Evolutionary conservation across 2,329 filamentous ascomycete species (phyloP).

Genomic region (Penicillium sp.): DNA sequence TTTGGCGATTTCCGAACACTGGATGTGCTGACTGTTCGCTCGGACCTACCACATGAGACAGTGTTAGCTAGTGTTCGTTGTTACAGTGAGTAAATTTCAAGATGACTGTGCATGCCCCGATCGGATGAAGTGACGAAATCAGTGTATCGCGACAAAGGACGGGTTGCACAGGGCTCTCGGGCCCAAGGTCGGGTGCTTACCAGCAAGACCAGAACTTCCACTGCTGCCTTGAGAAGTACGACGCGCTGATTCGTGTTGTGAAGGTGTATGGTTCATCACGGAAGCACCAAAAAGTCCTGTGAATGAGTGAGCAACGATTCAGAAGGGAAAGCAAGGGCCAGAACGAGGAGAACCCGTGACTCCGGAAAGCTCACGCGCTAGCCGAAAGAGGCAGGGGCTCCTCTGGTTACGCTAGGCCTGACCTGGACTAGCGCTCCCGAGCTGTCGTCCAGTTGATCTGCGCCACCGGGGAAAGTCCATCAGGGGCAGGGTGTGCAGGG

Average conservation of each 20-base stretch:
- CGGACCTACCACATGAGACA: slow-evolving; percentile 19
- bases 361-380: slow-evolving; percentile 35
- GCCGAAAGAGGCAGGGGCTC: slow-evolving; percentile 24
- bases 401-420: slow-evolving; percentile 16
- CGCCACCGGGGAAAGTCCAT: slow-evolving; percentile 23
- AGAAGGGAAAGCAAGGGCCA: slow-evolving; percentile 22
- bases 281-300: slow-evolving; percentile 18
- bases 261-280: slow-evolving; percentile 38
- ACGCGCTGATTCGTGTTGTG: slow-evolving; percentile 29
- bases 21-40: slow-evolving; percentile 34
- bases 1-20: slow-evolving; percentile 42
- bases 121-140: slow-evolving; percentile 3
- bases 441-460: slow-evolving; percentile 30
- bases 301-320: slow-evolving; percentile 21
- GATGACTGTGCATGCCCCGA: slow-evolving; percentile 2
- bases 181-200: slow-evolving; percentile 31
- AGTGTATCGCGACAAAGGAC: slow-evolving; percentile 3
- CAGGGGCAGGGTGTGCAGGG: slow-evolving; percentile 11
- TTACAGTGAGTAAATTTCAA: background rate
- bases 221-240: slow-evolving; percentile 38
- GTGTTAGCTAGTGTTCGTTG: slow-evolving; percentile 5
- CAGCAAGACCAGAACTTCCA: slow-evolving; percentile 36
- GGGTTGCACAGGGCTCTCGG: slow-evolving; percentile 10
- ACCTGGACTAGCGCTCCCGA: slow-evolving; percentile 38
- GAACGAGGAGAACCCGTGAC: slow-evolving; percentile 33